Base-by-base conservation (phyloP, 805 yeast genomes). In the Millerozyma acaciae region DNA sequence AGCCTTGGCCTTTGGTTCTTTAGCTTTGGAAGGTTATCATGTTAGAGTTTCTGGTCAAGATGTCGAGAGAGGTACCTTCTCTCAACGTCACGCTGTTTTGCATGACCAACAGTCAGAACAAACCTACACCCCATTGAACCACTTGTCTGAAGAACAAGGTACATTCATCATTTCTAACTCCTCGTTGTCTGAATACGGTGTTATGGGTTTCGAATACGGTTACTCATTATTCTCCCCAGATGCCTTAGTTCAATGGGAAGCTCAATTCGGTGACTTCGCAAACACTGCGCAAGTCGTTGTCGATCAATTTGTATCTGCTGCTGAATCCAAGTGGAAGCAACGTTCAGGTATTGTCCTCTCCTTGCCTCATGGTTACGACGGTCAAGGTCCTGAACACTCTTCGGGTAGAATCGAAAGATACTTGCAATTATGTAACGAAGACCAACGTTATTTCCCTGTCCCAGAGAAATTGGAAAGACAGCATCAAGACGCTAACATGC, bases 341-440 rank as follows among this genome's bases (percentile, higher is more conserved):
- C 84, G 99, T 69, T 86, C 96, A 9, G 99, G 99, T 61, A 60
- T 93, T 39, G 95, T 93, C 23, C 68, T 93, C 50, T 86, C 97
- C 3, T 75, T 93, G 65, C 99, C 99, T 38, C 99, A 93, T 62
- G 99, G 99, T 70, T 93, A 89, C 63, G 99, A 93, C 62, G 99
- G 99, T 48, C 98, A 93, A 73, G 99, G 99, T 55, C 97, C 99
- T 47, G 99, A 93, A 73, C 99, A 93, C 69, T 93, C 98, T 17
- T 85, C 96, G 37, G 97, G 95, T 54, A 83, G 97, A 76, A 66
- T 93, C 35, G 99, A 93, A 73, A 82, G 99, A 73, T 93, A 88
- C 70, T 75, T 93, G 65, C 96, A 86, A 71, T 68, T 93, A 57
- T 83, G 96, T 57, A 89, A 89, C 60, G 99, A 93, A 70, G 98